A percentile compares a stretch with the other conserved stretches of the same genome.
phyloP scores from a whole-genome alignment of 208 protist genomes.

The Leishmania lainsoni region DNA sequence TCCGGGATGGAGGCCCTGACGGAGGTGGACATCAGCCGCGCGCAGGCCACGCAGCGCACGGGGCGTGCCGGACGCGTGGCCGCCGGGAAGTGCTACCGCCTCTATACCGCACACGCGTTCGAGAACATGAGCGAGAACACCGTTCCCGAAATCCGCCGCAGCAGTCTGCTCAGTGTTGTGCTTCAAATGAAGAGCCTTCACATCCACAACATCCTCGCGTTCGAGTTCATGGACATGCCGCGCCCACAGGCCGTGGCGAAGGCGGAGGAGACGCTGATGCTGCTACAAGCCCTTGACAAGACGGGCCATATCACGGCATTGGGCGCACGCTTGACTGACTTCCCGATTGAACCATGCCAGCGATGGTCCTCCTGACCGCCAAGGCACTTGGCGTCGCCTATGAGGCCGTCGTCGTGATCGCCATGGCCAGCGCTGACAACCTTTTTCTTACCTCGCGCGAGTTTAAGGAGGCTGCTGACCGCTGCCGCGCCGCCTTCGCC shows the following conservation, averaged over 20 bases:
- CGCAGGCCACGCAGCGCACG: slow-evolving; percentile 95
- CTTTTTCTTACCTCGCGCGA: slow-evolving; percentile 80
- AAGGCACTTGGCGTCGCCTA: slow-evolving; percentile 94
- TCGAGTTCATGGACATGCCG: slow-evolving; percentile 99
- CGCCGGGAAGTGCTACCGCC: slow-evolving; percentile 98
- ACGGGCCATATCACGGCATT: slow-evolving; percentile 81
- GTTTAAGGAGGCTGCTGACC: slow-evolving; percentile 74
- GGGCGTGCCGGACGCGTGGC: slow-evolving; percentile 97
- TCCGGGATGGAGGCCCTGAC: slow-evolving; percentile 97
- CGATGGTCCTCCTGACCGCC: slow-evolving; percentile 96
- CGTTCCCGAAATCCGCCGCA: slow-evolving; percentile 98
- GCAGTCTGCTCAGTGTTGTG: slow-evolving; percentile 97
- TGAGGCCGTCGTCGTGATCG: slow-evolving; percentile 95
- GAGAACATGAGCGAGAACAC: slow-evolving; percentile 95
- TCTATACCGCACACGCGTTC: slow-evolving; percentile 97
- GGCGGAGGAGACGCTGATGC: slow-evolving; percentile 94
- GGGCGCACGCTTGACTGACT: slow-evolving; percentile 96
- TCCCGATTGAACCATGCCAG: slow-evolving; percentile 98
- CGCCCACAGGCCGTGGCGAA: slow-evolving; percentile 83
- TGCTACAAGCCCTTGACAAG: slow-evolving; percentile 94
- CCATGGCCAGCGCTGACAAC: slow-evolving; percentile 92
- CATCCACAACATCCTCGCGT: slow-evolving; percentile 96
- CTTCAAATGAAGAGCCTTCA: slow-evolving; percentile 95
- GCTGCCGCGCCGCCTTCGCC: slow-evolving; percentile 68
- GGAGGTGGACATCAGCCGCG: slow-evolving; percentile 93